Conservation (phyloP, 2,329 filamentous ascomycete genomes). For the Aquanectria penicillioides region DNA sequence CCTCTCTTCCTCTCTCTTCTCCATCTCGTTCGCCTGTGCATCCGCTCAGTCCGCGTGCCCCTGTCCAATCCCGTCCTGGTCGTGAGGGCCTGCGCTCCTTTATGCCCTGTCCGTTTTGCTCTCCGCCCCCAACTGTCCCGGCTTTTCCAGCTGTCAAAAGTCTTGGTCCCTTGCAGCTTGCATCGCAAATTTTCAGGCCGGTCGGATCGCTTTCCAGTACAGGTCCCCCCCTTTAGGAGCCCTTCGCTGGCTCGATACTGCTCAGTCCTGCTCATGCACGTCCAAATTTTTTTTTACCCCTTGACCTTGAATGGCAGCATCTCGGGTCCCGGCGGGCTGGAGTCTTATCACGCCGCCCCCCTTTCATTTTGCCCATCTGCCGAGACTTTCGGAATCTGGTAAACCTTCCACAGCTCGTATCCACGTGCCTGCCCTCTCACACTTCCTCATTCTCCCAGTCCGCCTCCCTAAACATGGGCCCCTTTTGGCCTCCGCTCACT, state of each 20-base stretch:
- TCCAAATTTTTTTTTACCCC: conserved; percentile 5
- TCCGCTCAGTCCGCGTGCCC: no score
- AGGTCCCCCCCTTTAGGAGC: conserved; percentile 5
- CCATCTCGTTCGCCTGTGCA: no score
- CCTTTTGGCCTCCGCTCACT: conserved; percentile 59
- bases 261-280: conserved; percentile 20
- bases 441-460: conserved; percentile 76
- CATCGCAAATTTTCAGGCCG: conserved; percentile 27
- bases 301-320: conserved; percentile 1
- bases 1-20: conserved; percentile 1
- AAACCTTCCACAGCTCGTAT: background rate
- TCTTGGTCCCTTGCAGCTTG: conserved; percentile 39
- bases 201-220: conserved; percentile 16
- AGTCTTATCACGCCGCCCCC: background rate
- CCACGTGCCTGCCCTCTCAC: conserved; percentile 40
- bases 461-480: conserved; percentile 69
- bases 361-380: conserved; percentile 3
- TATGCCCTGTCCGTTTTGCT: conserved; percentile 10
- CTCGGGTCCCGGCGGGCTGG: background rate
- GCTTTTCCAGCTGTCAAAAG: conserved; percentile 23
- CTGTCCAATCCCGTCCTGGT: conserved; percentile 25
- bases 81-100: conserved; percentile 1
- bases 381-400: background rate
- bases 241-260: conserved; percentile 12
- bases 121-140: conserved; percentile 24